These are phyloP conservation scores for Hordeum vulgare DNA, from an alignment of 176 grass and related monocot genomes.

Conservation along the genomic window MorexV3_pseudomolecules_assembly NC_058523.1:531335763-531336262, in stretches of 20 bases:
- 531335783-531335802: conserved; percentile 24
- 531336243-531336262: background rate
- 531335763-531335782: conserved; percentile 28
- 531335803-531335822: conserved; percentile 23
- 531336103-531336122: conserved; percentile 91
- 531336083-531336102: conserved; percentile 94
- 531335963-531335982: conserved; percentile 83
- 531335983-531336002: conserved; percentile 97
- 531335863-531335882: conserved; percentile 19
- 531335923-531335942: conserved; percentile 59
- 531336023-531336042: conserved; percentile 96
- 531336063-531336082: conserved; percentile 99
- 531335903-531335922: conserved; percentile 28
- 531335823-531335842: conserved; percentile 21
- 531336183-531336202: conserved; percentile 27
- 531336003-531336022: conserved; percentile 92
- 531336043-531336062: conserved; percentile 93
- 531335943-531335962: conserved; percentile 97
- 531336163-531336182: conserved; percentile 37
- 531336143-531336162: conserved; percentile 33
- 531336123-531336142: conserved; percentile 52
- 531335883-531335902: conserved; percentile 16
- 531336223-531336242: background rate
- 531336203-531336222: background rate
- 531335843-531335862: conserved; percentile 30